A percentile compares a stretch with the other conserved stretches of the same genome.
These are phyloP conservation scores for Penicillium polonicum DNA, from an alignment of 2,329 filamentous ascomycete species.

Conservation along the genomic window DNA sequence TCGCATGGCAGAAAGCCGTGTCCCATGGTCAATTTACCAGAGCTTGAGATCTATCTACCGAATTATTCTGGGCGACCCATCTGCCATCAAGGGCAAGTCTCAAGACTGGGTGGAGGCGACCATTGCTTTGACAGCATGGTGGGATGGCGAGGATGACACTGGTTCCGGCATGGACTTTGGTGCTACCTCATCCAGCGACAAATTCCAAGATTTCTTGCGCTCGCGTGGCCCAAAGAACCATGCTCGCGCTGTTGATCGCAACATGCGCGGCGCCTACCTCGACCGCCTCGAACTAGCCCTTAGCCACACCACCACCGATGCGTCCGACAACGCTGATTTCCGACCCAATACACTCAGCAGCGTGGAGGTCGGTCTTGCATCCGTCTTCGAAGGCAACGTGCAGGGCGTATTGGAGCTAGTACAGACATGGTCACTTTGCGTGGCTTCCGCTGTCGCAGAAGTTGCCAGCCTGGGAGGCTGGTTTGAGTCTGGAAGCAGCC, in stretches of 20 bases:
- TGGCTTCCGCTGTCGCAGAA: constrained; percentile 77
- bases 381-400: constrained; percentile 77
- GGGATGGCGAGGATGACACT: constrained; percentile 73
- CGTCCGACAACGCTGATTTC: constrained; percentile 62
- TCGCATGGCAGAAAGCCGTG: constrained; percentile 74
- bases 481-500: constrained; percentile 62
- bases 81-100: constrained; percentile 72
- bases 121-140: constrained; percentile 82
- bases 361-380: constrained; percentile 78
- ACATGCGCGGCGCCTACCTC: constrained; percentile 67
- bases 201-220: constrained; percentile 23
- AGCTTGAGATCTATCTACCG: constrained; percentile 77
- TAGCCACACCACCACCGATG: constrained; percentile 61
- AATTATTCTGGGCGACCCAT: constrained; percentile 71
- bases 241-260: constrained; percentile 47
- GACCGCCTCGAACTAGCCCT: constrained; percentile 71
- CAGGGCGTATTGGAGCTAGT: constrained; percentile 74
- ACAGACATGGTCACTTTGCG: constrained; percentile 74
- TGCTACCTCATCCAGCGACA: constrained; percentile 22
- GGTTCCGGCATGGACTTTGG: constrained; percentile 33
- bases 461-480: constrained; percentile 80
- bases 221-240: constrained; percentile 39
- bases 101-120: constrained; percentile 93
- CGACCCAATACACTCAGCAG: constrained; percentile 72
- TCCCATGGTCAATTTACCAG: constrained; percentile 89